Base-by-base conservation (phyloP, 176 grass and related monocot species). In the Areca catechu region DNA sequence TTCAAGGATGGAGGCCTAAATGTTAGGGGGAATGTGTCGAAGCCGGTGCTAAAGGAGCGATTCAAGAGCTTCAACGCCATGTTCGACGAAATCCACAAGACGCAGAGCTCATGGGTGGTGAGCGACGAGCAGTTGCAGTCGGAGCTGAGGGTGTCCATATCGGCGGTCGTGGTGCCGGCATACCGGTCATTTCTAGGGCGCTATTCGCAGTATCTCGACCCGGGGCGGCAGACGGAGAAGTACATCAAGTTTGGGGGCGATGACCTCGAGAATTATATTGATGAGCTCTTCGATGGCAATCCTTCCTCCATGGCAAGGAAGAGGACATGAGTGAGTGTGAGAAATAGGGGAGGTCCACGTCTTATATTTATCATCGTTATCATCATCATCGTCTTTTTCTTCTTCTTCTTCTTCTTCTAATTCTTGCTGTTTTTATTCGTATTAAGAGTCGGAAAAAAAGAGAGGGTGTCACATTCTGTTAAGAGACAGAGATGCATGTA, bases 51-150 rank as follows among this genome's bases (percentile, higher is more conserved):
- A 0, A 57, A 57, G 55, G 55, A 57, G 55, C 55, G 55, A 23
- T 57, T 57, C 12, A 57, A 57, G 55, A 57, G 55, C 22, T 57
- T 57, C 55, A 57, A 57, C 55, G 55, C 55, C 21, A 15, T 24
- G 55, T 27, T 57, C 27, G 70, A 72, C 4, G 70, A 72, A 24
- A 62, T 47, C 17, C 58, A 62, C 58, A 59, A 30, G 70, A 53
- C 49, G 15, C 70, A 72, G 50, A 54, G 49, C 70, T 4, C 24
- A 15, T 72, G 70, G 70, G 58, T 60, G 25, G 70, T 53, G 70
- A 52, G 34, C 50, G 70, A 73, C n/a, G 10, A 67, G 52, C 34
- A 43, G 55, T 23, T 57, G 55, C 22, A 57, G 55, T 57, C 55
- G 22, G 55, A 57, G 22, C 55, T 57, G 55, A 57, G 55, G 55